phyloP scores from a whole-genome alignment of 2,329 filamentous ascomycete genomes.

The Microdochium trichocladiopsis region DNA sequence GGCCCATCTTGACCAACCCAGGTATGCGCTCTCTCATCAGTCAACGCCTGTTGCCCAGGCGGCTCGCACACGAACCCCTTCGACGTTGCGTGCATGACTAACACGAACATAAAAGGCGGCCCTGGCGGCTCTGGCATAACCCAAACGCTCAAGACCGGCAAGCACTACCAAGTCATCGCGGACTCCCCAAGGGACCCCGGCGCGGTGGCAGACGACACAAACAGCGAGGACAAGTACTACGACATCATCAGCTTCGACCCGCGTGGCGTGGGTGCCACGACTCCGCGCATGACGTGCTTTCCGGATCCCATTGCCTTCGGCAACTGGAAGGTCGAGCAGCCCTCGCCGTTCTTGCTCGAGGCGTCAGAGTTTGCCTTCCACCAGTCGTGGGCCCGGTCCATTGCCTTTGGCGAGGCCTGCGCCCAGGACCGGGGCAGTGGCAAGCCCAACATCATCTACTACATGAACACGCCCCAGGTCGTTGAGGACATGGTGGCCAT shows the following conservation, averaged over 20 bases:
- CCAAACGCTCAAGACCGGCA: constrained; percentile 21
- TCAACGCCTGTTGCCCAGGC: no score
- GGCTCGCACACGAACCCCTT: no score
- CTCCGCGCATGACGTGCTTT: constrained; percentile 30
- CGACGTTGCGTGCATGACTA: no score
- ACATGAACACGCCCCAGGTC: constrained; percentile 36
- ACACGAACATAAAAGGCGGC: no score
- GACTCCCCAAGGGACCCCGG: constrained; percentile 21
- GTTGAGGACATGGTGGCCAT: constrained; percentile 42
- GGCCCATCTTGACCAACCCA: constrained; percentile 39
- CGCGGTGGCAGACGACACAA: background rate
- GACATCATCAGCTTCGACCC: constrained; percentile 37
- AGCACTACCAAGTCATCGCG: constrained; percentile 25
- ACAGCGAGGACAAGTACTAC: constrained; percentile 15
- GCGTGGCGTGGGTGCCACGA: constrained; percentile 32
- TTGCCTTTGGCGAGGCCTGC: constrained; percentile 14
- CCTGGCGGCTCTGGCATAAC: constrained; percentile 34
- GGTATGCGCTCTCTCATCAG: constrained; percentile 3
- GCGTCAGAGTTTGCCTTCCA: constrained; percentile 1
- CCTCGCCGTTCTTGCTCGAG: background rate
- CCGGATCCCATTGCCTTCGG: constrained; percentile 5
- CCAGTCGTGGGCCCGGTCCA: constrained; percentile 2
- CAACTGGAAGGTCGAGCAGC: background rate
- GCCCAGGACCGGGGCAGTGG: constrained; percentile 4
- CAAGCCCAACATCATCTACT: constrained; percentile 16